phyloP scores from a whole-genome alignment of 192 early-diverging fungal species.

The Mortierella hygrophila region DNA sequence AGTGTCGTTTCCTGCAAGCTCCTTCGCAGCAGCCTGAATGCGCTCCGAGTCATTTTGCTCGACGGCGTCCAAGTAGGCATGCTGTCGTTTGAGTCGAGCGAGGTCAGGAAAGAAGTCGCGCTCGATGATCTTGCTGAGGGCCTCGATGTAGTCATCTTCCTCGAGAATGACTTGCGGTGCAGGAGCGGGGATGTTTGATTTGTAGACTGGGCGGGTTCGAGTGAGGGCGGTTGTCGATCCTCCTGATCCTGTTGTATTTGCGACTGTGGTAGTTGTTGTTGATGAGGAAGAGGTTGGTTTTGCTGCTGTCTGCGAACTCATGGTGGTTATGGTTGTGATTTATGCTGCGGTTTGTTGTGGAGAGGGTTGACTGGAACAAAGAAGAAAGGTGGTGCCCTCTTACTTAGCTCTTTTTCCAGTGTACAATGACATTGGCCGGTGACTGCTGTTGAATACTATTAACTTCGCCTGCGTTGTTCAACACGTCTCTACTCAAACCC shows the following conservation, averaged over 20 bases:
- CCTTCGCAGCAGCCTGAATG: conserved; percentile 45
- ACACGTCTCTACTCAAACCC: background rate
- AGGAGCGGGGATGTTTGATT: conserved; percentile 40
- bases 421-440: no score
- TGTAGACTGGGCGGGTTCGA: conserved; percentile 21
- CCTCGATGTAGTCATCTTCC: conserved; percentile 84
- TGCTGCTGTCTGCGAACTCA: background rate
- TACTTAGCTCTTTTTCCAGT: no score
- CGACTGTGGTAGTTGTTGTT: background rate
- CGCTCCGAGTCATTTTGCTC: conserved; percentile 47
- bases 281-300: background rate
- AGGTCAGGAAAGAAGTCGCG: conserved; percentile 87
- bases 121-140: conserved; percentile 82
- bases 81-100: conserved; percentile 67
- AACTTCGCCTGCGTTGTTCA: no score
- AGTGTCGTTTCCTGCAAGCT: conserved; percentile 54
- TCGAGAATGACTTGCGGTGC: conserved; percentile 67
- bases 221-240: background rate
- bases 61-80: conserved; percentile 59
- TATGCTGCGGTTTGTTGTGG: background rate
- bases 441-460: no score
- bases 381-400: no score
- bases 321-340: background rate
- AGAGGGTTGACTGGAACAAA: background rate
- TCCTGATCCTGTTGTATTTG: background rate